Conservation (phyloP, 257 asterid genomes). For the Fraxinus americana region DNA sequence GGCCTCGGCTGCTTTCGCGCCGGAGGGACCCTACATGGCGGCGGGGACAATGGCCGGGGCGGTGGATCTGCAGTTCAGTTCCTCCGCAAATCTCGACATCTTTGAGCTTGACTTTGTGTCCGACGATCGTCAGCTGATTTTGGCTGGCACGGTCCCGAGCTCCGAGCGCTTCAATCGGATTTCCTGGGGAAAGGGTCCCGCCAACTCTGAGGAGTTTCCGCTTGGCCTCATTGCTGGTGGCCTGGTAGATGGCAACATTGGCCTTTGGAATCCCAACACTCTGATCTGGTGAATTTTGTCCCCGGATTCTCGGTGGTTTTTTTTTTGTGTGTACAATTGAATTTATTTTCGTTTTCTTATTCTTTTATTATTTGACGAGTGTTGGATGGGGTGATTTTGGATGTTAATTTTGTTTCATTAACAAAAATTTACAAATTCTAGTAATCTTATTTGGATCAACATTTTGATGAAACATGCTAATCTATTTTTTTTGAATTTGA, state of each 20-base stretch:
- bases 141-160: slow-evolving; percentile 70
- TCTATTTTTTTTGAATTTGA: not conserved
- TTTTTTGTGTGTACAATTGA: not conserved
- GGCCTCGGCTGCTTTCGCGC: slow-evolving; percentile 93
- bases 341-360: not conserved
- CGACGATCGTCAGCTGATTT: slow-evolving; percentile 69
- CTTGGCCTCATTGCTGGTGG: slow-evolving; percentile 96
- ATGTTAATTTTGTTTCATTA: not conserved
- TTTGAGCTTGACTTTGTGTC: slow-evolving; percentile 88
- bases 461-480: not conserved
- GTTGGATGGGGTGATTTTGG: not conserved
- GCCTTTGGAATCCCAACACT: slow-evolving; percentile 87
- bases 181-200: slow-evolving; percentile 74
- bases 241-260: slow-evolving; percentile 91
- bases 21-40: slow-evolving; percentile 88
- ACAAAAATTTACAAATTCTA: not conserved
- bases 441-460: not conserved
- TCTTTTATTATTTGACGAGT: not conserved
- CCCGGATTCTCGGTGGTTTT: not conserved
- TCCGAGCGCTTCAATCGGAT: slow-evolving; percentile 90
- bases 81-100: slow-evolving; percentile 88
- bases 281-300: slow-evolving; percentile 67
- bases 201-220: slow-evolving; percentile 70
- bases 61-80: slow-evolving; percentile 95
- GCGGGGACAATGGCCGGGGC: slow-evolving; percentile 99